Percentiles rank a stretch among this genome's conserved stretches.
Conservation (phyloP, 2,329 filamentous ascomycete species). For the Myriangium duriaei region DNA sequence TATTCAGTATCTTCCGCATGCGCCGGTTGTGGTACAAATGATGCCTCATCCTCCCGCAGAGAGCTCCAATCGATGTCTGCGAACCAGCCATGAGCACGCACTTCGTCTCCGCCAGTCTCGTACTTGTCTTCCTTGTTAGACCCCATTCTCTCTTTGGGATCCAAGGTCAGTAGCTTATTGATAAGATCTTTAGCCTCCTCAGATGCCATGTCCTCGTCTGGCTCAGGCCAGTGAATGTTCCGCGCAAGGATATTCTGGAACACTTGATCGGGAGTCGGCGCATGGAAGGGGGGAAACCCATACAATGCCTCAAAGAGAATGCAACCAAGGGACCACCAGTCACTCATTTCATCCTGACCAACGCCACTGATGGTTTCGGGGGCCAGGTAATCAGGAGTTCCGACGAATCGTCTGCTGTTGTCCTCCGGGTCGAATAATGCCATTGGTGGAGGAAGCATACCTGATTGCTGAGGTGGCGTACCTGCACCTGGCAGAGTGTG, state of each 20-base stretch:
- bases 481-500: constrained; percentile 38
- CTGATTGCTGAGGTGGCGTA: constrained; percentile 50
- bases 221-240: constrained; percentile 84
- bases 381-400: constrained; percentile 91
- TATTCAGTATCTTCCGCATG: constrained; percentile 98
- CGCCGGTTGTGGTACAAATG: constrained; percentile 84
- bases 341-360: constrained; percentile 92
- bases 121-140: constrained; percentile 76
- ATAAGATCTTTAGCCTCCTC: constrained; percentile 87
- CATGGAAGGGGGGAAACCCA: constrained; percentile 88
- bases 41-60: constrained; percentile 84
- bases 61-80: constrained; percentile 77
- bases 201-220: constrained; percentile 66
- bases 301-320: constrained; percentile 95
- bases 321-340: constrained; percentile 99
- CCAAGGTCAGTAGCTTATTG: constrained; percentile 76
- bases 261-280: constrained; percentile 75
- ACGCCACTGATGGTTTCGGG: constrained; percentile 93
- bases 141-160: constrained; percentile 71
- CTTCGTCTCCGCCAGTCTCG: constrained; percentile 75
- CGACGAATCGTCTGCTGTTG: constrained; percentile 83
- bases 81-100: constrained; percentile 84
- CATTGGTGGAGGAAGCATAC: constrained; percentile 83
- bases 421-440: constrained; percentile 92
- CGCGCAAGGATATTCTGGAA: constrained; percentile 92